These are phyloP conservation scores for Phytophthora pinifolia DNA, from an alignment of 352 stramenopile species.

Conservation along the genomic window DNA sequence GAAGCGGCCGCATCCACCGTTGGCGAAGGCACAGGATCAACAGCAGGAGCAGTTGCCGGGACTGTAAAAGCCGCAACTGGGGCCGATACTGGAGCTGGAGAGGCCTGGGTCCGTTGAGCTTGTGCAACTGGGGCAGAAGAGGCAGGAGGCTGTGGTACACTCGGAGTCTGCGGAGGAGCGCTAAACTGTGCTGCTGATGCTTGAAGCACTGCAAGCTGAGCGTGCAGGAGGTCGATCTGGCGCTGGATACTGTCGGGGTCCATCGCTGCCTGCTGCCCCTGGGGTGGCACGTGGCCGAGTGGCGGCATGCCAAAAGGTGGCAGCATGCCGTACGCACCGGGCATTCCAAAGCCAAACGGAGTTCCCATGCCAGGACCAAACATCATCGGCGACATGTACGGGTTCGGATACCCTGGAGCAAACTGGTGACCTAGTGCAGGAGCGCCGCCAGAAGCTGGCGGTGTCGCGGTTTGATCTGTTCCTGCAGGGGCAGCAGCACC, in stretches of 20 bases:
- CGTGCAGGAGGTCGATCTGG: conserved; percentile 53
- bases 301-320: conserved; percentile 45
- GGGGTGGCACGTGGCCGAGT: conserved; percentile 18
- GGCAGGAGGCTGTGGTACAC: conserved; percentile 12
- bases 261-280: conserved; percentile 33
- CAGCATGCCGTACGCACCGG: conserved; percentile 57
- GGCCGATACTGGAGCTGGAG: conserved; percentile 11
- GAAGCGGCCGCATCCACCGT: neutral
- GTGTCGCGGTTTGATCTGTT: conserved; percentile 12
- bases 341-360: conserved; percentile 59
- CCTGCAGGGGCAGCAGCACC: conserved; percentile 2
- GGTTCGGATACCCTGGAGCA: conserved; percentile 45
- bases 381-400: conserved; percentile 65
- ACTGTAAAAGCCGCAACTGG: conserved; percentile 5
- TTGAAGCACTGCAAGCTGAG: conserved; percentile 53
- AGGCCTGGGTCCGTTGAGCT: conserved; percentile 9
- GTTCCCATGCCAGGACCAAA: conserved; percentile 41
- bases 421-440: conserved; percentile 35
- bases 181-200: conserved; percentile 32
- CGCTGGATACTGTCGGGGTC: conserved; percentile 51
- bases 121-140: conserved; percentile 9
- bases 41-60: conserved; percentile 1
- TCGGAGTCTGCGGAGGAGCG: conserved; percentile 11
- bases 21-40: conserved; percentile 8
- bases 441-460: conserved; percentile 7